phyloP scores from a whole-genome alignment of 192 early-diverging fungal genomes.

The Jimgerdemannia lactiflua region DNA sequence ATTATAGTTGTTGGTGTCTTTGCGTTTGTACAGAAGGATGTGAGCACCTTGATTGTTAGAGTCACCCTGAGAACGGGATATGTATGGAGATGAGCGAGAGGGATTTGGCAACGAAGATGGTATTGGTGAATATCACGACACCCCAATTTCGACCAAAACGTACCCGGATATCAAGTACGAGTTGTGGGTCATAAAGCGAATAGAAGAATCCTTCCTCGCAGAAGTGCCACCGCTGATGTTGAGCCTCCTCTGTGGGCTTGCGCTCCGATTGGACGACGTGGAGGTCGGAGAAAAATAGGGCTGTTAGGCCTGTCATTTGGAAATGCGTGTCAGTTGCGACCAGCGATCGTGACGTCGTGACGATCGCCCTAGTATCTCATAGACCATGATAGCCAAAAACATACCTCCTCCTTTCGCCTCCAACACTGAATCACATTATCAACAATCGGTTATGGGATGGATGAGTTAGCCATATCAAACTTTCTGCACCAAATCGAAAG shows the following conservation, averaged over 20 bases:
- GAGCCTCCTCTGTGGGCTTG: constrained; percentile 2
- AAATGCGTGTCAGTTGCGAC: background rate
- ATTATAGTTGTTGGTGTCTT: constrained; percentile 28
- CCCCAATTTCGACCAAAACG: background rate
- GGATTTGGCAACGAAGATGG: background rate
- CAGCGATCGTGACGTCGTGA: background rate
- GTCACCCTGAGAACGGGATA: constrained; percentile 14
- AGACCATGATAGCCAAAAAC: no score
- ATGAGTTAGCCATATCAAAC: background rate
- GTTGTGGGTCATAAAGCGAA: constrained; percentile 18
- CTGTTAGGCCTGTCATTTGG: background rate
- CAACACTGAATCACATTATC: background rate
- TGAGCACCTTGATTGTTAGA: constrained; percentile 27
- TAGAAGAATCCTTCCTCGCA: constrained; percentile 23
- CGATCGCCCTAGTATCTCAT: background rate
- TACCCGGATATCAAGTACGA: constrained; percentile 37
- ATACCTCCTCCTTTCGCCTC: background rate
- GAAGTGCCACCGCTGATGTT: constrained; percentile 28
- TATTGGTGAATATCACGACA: background rate
- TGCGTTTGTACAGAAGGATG: constrained; percentile 32
- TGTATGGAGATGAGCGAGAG: background rate
- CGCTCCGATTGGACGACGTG: background rate
- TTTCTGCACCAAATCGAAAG: background rate
- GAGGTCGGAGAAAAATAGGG: background rate
- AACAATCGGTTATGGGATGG: constrained; percentile 23